Percentiles rank a stretch among this genome's conserved stretches.
phyloP scores from a whole-genome alignment of 2,329 filamentous ascomycete species.

The Epichloe hybrida region DNA sequence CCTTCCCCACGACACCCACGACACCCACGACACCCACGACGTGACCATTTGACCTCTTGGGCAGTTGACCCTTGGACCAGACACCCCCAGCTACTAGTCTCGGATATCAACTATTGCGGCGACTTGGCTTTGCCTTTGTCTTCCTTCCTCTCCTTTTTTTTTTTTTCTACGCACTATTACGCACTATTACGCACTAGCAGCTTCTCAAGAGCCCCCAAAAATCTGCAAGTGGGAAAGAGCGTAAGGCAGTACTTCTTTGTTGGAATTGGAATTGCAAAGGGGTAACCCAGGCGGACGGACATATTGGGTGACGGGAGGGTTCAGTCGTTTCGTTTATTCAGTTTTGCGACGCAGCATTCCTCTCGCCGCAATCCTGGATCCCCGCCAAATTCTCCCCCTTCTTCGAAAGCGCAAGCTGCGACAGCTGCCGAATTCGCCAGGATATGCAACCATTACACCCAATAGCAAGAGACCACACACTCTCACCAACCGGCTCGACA shows the following conservation, averaged over 20 bases:
- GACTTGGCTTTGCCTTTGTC: no score
- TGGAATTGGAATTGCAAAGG: no score
- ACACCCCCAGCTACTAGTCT: neutral
- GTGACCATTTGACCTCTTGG: neutral
- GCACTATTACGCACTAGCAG: neutral
- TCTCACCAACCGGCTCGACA: neutral
- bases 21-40: no score
- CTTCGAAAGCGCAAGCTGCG: slow-evolving; percentile 4
- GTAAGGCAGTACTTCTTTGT: no score
- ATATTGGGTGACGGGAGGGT: neutral
- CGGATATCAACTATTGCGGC: neutral
- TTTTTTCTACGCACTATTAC: no score
- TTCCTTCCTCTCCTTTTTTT: neutral
- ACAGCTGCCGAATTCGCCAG: slow-evolving; percentile 1
- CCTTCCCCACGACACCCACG: no score
- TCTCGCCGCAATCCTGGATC: neutral
- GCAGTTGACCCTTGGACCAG: neutral
- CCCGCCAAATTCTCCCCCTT: neutral
- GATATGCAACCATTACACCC: slow-evolving; percentile 4
- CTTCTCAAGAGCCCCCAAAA: neutral
- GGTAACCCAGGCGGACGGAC: no score
- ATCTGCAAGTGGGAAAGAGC: neutral
- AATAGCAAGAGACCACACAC: slow-evolving; percentile 3
- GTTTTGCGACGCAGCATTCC: neutral
- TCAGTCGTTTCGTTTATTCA: neutral